Conservation (phyloP, 169 alveolate genomes). For the Cryptosporidium ubiquitum region DNA sequence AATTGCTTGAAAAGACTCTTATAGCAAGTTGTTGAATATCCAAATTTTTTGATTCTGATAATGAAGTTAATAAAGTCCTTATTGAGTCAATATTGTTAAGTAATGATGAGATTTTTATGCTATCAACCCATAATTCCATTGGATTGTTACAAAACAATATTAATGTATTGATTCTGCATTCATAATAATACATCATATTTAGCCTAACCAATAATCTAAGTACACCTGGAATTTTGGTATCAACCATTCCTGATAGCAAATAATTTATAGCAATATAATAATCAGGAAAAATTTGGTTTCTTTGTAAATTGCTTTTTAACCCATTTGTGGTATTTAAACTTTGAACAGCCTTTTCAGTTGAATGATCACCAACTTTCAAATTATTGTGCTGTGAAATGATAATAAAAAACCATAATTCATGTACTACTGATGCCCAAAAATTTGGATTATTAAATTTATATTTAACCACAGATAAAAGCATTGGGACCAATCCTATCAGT, state of each 20-base stretch:
- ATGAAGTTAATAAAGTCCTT: conserved; percentile 49
- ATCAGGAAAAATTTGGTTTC: conserved; percentile 53
- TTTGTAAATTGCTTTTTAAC: conserved; percentile 13
- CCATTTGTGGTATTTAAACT: conserved; percentile 8
- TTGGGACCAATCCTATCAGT: conserved; percentile 56
- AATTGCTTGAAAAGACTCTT: conserved; percentile 53
- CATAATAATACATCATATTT: conserved; percentile 58
- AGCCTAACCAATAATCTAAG: conserved; percentile 53
- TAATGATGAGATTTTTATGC: conserved; percentile 30
- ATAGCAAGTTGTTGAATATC: conserved; percentile 44
- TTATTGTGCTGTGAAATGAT: conserved; percentile 33
- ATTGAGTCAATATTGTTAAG: conserved; percentile 48
- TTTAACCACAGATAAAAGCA: conserved; percentile 59
- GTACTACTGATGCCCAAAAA: conserved; percentile 71
- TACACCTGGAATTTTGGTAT: conserved; percentile 70
- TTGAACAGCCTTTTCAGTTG: conserved; percentile 22
- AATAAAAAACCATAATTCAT: conserved; percentile 68
- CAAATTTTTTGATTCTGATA: conserved; percentile 30
- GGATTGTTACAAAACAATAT: conserved; percentile 41
- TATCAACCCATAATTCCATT: conserved; percentile 57
- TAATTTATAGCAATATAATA: conserved; percentile 56
- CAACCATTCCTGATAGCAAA: conserved; percentile 63
- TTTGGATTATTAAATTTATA: conserved; percentile 51
- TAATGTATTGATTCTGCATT: conserved; percentile 57
- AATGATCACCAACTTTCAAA: conserved; percentile 44